Conservation (phyloP, 1,139 yeast genomes). For the Yamadazyma oceani region DNA sequence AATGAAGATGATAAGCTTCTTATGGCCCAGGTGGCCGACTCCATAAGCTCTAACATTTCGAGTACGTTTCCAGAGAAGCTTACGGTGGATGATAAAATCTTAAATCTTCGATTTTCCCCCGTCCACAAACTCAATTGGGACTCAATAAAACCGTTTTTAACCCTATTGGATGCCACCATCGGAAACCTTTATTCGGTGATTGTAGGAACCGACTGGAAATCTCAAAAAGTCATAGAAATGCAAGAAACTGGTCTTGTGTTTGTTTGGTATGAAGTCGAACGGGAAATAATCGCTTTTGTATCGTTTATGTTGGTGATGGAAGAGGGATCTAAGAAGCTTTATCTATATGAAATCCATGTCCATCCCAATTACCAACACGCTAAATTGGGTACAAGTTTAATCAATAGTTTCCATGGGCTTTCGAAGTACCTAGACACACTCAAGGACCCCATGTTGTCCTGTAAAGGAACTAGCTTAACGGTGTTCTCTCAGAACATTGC, state of each 20-base stretch:
- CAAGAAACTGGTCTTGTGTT: constrained; percentile 43
- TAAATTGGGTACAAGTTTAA: constrained; percentile 35
- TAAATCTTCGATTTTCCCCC: constrained; percentile 6
- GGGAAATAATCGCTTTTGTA: constrained; percentile 38
- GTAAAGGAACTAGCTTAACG: constrained; percentile 42
- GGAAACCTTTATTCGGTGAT: constrained; percentile 27
- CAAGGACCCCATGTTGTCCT: constrained; percentile 5
- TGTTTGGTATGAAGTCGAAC: constrained; percentile 22
- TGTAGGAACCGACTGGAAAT: constrained; percentile 46
- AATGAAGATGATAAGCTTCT: constrained; percentile 23
- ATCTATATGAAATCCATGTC: constrained; percentile 57
- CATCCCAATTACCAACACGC: constrained; percentile 25
- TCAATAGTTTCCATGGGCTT: constrained; percentile 29
- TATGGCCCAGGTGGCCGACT: constrained; percentile 18
- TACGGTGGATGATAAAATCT: background rate
- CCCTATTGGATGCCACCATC: constrained; percentile 23
- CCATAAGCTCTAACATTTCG: constrained; percentile 15
- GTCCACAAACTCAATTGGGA: constrained; percentile 4
- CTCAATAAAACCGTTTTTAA: constrained; percentile 17
- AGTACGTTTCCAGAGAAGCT: constrained; percentile 16
- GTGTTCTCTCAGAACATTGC: constrained; percentile 48
- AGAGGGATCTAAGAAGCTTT: constrained; percentile 35
- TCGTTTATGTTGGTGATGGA: constrained; percentile 41
- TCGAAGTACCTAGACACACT: constrained; percentile 17
- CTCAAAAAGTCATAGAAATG: constrained; percentile 47